Base-by-base conservation (phyloP, 176 grass and related monocot genomes). In the Eleusine indica region DNA sequence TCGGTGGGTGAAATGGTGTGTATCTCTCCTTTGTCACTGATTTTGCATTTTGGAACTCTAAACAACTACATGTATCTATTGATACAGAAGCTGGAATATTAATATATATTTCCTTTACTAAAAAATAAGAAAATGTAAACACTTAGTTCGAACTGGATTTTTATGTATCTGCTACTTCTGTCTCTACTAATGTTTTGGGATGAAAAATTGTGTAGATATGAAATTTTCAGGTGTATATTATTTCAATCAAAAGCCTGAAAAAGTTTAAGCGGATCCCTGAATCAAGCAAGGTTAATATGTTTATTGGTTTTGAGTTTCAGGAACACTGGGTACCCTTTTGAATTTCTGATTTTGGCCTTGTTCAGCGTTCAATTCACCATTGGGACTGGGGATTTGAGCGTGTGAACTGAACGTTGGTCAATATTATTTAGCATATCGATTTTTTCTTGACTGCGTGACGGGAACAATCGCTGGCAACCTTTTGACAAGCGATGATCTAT, bases 401-500 rank as follows among this genome's bases (percentile, higher is more conserved):
- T 18, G 29, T 25, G 25, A 25, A 25, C 25, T 28, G 9, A 25
- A 25, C 10, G 42, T 17, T 41, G 28, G 47, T 37, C 43, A 66
- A 66, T 6, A 37, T 21, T 19, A 49, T 49, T 37, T 49, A 66
- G 25, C 29, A 29, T n/a, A 51, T 79, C 43, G 14, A 19, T 69
- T 62, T 25, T 2, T 10, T 25, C 10, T 64, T 30, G 25, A 4
- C 58, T 18, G 43, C 1, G 13, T 15, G 41, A 6, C 7, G 63
- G 68, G 49, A 87, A 30, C 42, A 28, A 22, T 71, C 21, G 11
- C 15, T 49, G 7, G 66, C 9, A 63, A 69, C 11, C 73, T 87
- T 82, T 86, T 62, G 6, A 29, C 65, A 83, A 77, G 42, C 54
- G 32, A 77, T 32, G 80, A 44, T 82, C 73, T 32, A 12, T 32